These are phyloP conservation scores for Ceratocystis alfenasii DNA, from an alignment of 2,329 filamentous ascomycete genomes.

Conservation along the genomic window DNA sequence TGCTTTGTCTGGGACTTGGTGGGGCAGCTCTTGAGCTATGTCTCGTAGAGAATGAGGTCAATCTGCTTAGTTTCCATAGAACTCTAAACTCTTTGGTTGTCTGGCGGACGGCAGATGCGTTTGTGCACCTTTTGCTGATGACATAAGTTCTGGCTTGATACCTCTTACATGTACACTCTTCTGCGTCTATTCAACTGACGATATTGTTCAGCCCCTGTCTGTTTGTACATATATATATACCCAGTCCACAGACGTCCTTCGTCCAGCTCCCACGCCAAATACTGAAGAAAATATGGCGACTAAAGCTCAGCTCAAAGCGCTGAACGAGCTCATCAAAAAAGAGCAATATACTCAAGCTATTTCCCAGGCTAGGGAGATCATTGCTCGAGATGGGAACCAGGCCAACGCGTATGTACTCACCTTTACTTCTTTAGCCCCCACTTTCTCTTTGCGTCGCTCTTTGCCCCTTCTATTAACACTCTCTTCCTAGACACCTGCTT, in stretches of 20 bases:
- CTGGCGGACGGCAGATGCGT: background rate
- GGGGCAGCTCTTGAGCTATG: constrained; percentile 6
- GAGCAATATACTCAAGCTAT: constrained; percentile 69
- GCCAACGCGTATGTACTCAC: constrained; percentile 58
- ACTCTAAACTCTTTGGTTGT: background rate
- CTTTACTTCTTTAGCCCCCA: background rate
- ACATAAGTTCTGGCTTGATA: background rate
- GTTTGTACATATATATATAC: background rate
- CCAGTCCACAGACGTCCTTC: background rate
- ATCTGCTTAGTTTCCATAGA: background rate
- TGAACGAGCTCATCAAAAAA: constrained; percentile 64
- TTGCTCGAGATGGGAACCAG: constrained; percentile 62
- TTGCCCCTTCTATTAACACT: background rate
- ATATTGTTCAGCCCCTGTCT: background rate
- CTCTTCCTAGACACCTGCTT: constrained; percentile 45
- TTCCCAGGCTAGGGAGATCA: constrained; percentile 53
- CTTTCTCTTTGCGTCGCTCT: background rate
- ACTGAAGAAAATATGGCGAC: constrained; percentile 34
- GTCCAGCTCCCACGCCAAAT: background rate
- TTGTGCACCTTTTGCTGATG: background rate
- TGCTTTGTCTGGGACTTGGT: background rate
- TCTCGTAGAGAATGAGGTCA: background rate
- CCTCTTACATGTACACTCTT: background rate
- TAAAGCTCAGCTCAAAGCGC: constrained; percentile 70
- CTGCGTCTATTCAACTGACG: no score